Evolutionary conservation across 1,284 basidiomycete genomes (phyloP).

Genomic region (Fomitopsis betulina): DNA sequence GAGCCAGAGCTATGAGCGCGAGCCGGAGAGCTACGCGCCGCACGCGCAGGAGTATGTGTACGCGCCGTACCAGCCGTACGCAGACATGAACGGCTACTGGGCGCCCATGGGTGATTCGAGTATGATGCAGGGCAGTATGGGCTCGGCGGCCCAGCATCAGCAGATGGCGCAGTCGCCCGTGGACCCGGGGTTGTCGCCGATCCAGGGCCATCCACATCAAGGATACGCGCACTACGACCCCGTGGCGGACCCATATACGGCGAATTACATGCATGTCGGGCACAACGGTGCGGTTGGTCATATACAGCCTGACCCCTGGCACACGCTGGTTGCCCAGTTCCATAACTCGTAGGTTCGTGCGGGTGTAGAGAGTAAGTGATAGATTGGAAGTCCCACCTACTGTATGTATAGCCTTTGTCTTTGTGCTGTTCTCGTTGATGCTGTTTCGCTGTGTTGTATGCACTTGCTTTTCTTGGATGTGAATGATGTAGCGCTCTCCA

Average conservation of each 20-base stretch:
- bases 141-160: neutral
- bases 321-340: constrained; percentile 25
- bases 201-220: constrained; percentile 9
- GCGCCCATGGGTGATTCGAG: neutral
- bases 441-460: neutral
- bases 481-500: neutral
- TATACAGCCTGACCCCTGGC: constrained; percentile 25
- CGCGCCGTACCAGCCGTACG: constrained; percentile 12
- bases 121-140: neutral
- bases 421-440: neutral
- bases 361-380: neutral
- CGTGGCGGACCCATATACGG: constrained; percentile 7
- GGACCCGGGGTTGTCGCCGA: constrained; percentile 1
- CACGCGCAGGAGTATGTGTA: constrained; percentile 12
- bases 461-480: neutral
- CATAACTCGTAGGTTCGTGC: constrained; percentile 10
- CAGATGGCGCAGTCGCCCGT: constrained; percentile 1
- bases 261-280: constrained; percentile 12
- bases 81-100: neutral
- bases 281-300: constrained; percentile 15
- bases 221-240: constrained; percentile 14
- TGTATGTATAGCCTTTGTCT: neutral
- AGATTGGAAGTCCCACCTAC: neutral
- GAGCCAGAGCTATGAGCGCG: neutral
- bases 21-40: neutral